A percentile compares a stretch with the other conserved stretches of the same genome.
Conservation (phyloP, 2,329 filamentous ascomycete genomes). For the Ilyonectria robusta region DNA sequence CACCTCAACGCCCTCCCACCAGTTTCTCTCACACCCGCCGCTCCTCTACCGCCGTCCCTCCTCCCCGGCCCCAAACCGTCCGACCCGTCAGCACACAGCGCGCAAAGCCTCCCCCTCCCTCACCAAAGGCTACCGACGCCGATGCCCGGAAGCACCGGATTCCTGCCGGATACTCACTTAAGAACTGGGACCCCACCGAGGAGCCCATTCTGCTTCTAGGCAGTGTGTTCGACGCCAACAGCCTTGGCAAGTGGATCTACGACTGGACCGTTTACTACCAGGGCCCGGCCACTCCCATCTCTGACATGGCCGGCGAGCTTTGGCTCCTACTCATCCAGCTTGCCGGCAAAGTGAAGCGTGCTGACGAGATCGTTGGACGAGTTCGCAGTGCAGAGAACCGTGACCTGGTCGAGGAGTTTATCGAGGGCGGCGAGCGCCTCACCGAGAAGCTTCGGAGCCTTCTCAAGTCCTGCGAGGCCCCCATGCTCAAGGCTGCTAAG, state of each 20-base stretch:
- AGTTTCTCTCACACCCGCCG: constrained; percentile 62
- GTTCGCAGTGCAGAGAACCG: constrained; percentile 81
- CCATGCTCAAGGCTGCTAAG: constrained; percentile 94
- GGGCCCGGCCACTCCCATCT: constrained; percentile 84
- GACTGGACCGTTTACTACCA: constrained; percentile 98
- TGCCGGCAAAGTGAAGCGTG: constrained; percentile 92
- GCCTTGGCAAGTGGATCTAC: constrained; percentile 98
- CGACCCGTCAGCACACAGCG: constrained; percentile 56
- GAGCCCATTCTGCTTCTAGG: constrained; percentile 94
- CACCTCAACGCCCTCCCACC: constrained; percentile 57
- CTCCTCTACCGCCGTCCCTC: constrained; percentile 64
- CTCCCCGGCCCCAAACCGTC: constrained; percentile 67
- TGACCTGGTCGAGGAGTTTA: constrained; percentile 90
- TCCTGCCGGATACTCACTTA: constrained; percentile 90
- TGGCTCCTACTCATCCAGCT: constrained; percentile 97
- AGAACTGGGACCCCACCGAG: constrained; percentile 98
- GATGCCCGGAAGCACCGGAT: constrained; percentile 80
- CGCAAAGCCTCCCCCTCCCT: constrained; percentile 48
- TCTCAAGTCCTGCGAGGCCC: constrained; percentile 91
- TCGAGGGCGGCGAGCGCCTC: constrained; percentile 88
- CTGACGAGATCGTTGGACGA: constrained; percentile 81
- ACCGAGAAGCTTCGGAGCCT: constrained; percentile 88
- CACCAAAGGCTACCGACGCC: constrained; percentile 68
- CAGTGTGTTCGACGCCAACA: constrained; percentile 97
- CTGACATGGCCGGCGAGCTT: constrained; percentile 92